Evolutionary conservation across 2,329 filamentous ascomycete genomes (phyloP), one percentile per base, ranked within the genome.

Genomic region (Trichoderma citrinoviride): DNA sequence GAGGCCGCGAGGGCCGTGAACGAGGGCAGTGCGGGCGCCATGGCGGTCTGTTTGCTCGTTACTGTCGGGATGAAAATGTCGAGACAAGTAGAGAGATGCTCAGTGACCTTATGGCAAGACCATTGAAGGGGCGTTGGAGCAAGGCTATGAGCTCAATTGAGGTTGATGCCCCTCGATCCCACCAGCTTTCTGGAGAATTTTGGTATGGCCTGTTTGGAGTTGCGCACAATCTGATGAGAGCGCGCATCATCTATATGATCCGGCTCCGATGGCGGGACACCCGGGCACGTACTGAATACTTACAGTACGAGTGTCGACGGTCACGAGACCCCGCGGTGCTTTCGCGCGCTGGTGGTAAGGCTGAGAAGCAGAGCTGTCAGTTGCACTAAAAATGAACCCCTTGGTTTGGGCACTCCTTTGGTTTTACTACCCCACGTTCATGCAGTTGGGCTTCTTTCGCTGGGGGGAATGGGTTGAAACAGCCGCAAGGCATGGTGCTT

Each of bases 291-390:
- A 37, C 10, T 4, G 10, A n/a, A n/a, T n/a, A n/a, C 10, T 37
- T 12, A n/a, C n/a, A n/a, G 55, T 41, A 27, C 23, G 0, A 41
- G 21, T 12, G 41, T 47, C 37, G n/a, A 19, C 25, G 8, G 49
- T 77, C 76, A 78, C 71, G 72, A 77, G 74, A 78, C 68, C 68
- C 67, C 74, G 75, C 71, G 75, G 67, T 29, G 25, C 37, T 67
- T 73, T 77, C 74, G 75, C 64, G 10, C 49, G 49, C 49, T 52
- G 19, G 17, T 14, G 23, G 44, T 27, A 49, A 27, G 46, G 46
- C 46, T 49, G 76, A 69, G 53, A 21, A 14, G 33, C 29, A 19
- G 19, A 49, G 27, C 29, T 49, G 29, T 37, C 29, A 47, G 17
- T 44, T 17, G 40, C 21, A 14, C 14, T 29, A 27, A 15, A 29